Evolutionary conservation across 495 filamentous ascomycete genomes (phyloP), one percentile per base, ranked within the genome.

Genomic region (Emericellopsis terricola): DNA sequence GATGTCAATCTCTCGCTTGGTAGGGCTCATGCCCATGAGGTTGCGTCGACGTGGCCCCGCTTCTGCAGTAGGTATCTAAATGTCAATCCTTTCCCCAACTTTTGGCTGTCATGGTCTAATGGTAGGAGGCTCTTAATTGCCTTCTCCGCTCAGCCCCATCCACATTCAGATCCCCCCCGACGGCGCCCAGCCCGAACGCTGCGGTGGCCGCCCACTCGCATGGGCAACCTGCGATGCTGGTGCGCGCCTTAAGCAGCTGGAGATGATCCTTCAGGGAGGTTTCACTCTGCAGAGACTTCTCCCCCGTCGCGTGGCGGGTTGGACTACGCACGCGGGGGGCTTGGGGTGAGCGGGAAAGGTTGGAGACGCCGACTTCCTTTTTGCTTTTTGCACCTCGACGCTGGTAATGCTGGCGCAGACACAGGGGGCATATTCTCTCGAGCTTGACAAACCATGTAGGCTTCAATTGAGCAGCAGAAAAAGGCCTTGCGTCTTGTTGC

Each of bases 211-310:
- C 36, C 52, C 54, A 62, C 57, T 64, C 62, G 45, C 54, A 57
- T 40, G 56, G 60, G 59, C 50, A 67, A 52, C 57, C 52, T 50
- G 52, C 63, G 62, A 62, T 50, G 52, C 49, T 57, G 49, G 39
- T 42, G 41, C 38, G 37, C 46, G 46, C 52, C 56, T 48, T 62
- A 59, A 58, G 56, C 61, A 64, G 61, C 11, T 60, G 57, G 55
- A 56, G 53, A 59, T 41, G 17, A 60, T 34, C 35, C 53, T 62
- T 66, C 49, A 60, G 53, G 49, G 56, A 64, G 59, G 59, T 19
- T 47, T 56, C 55, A 68, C 56, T 58, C 60, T 60, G 60, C 62
- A 62, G 59, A 66, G 59, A 30, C 41, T 52, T 60, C 56, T 57
- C 56, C 55, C 54, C 61, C 60, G 59, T 59, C 60, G 55, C 49